Evolutionary conservation across 1,284 basidiomycete species (phyloP), one percentile per base, ranked within the genome.

Genomic region (Omphalotus olearius): DNA sequence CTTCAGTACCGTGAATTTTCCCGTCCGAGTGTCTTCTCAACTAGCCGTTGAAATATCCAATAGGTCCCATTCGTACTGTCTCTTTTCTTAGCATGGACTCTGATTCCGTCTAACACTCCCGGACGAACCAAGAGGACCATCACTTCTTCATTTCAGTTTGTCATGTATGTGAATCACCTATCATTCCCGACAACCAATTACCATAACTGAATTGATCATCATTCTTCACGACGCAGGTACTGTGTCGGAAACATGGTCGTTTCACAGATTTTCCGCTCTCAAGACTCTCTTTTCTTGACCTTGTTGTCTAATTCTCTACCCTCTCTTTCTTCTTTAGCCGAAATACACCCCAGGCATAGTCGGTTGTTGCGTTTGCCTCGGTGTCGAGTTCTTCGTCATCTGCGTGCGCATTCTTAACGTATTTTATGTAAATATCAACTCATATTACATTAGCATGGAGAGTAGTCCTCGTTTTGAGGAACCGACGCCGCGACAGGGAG

Each of bases 61-160:
- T 7, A 46, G 25, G 47, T 54, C 5, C 51, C 56, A 18, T 57
- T 52, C 42, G 46, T 56, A 11, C 45, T 59, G 16, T 36, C 44
- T 35, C 28, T 55, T 18, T 57, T 55, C 47, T 44, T 57, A 40
- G 51, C 49, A 25, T 57, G 51, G 51, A 56, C 54, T 9, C 51
- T 56, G 9, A 51, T 57, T 37, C 52, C 58, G 2, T 54, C 52
- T 9, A 59, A 59, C 36, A 28, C 56, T 11, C 50, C 58, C n/a
- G 58, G 58, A 6, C 51, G 58, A 23, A 59, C 58, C 11, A 59
- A 59, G 45, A 45, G 53, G 13, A 59, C 58, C 4, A 39, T 59
- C 30, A 59, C 54, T 13, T 57, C 56, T 9, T 59, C 58, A 3
- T 51, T 52, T 47, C 57, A 49, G 30, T 59, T 59, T 36, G 38